These are phyloP conservation scores for Penicillium nucicola DNA, from an alignment of 495 filamentous ascomycete species.

Conservation along the genomic window DNA sequence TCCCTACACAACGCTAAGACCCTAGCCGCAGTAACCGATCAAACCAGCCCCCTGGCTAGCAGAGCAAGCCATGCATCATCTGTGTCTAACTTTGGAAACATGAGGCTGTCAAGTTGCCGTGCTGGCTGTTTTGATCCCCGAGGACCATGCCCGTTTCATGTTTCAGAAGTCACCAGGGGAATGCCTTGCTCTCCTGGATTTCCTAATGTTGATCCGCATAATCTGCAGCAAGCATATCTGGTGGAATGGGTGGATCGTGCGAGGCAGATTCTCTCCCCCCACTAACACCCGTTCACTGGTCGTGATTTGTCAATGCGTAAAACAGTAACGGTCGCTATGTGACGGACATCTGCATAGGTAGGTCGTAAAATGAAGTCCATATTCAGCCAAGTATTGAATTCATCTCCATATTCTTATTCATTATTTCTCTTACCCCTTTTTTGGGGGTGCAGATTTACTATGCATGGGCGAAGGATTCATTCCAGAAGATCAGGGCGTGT, in stretches of 20 bases:
- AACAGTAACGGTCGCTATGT: background rate
- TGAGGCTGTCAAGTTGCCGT: background rate
- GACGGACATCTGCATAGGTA: background rate
- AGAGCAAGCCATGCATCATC: background rate
- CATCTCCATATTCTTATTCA: background rate
- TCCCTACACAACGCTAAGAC: background rate
- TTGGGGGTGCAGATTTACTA: background rate
- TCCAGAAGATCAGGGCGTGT: background rate
- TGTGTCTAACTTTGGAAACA: constrained; percentile 6
- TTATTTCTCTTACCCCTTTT: background rate
- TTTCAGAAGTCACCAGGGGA: background rate
- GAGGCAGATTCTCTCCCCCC: background rate
- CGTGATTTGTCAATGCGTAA: background rate
- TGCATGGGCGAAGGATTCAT: background rate
- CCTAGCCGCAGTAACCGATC: constrained; percentile 4
- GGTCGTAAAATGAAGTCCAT: background rate
- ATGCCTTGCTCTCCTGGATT: constrained; percentile 2
- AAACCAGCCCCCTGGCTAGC: background rate
- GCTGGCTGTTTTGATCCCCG: too few species aligned
- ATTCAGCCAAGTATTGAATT: too few species aligned
- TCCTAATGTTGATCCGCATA: background rate
- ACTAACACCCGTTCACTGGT: background rate
- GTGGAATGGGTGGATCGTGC: background rate
- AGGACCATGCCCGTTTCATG: background rate
- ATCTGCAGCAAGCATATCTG: constrained; percentile 1